Evolutionary conservation across 345 rosid genomes (phyloP).

Genomic region (Trapa bicornis): DNA sequence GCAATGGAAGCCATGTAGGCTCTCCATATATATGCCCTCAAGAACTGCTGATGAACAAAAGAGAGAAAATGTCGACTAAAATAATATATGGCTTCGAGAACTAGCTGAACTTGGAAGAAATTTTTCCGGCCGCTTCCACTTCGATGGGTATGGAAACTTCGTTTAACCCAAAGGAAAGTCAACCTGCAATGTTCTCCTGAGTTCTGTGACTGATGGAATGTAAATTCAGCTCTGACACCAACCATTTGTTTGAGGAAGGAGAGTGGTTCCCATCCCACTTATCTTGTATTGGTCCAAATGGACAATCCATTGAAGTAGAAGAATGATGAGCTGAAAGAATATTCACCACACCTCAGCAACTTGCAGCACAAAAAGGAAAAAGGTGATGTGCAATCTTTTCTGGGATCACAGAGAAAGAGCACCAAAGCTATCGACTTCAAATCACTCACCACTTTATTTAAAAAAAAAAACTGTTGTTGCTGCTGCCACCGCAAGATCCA

Average conservation of each 20-base stretch:
- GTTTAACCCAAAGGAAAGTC: conserved; percentile 3
- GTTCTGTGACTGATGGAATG: neutral
- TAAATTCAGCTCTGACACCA: neutral
- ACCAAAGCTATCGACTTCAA: conserved; percentile 2
- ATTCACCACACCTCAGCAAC: conserved; percentile 11
- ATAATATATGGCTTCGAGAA: no score
- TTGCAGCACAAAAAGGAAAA: neutral
- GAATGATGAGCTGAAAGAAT: conserved; percentile 14
- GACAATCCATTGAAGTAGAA: neutral
- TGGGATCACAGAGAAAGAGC: neutral
- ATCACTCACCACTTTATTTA: neutral
- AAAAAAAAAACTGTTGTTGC: neutral
- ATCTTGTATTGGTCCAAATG: neutral
- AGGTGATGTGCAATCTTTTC: no score
- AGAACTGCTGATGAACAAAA: neutral
- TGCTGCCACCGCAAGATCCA: neutral
- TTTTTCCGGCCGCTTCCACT: neutral
- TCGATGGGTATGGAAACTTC: neutral
- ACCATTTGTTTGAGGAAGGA: neutral
- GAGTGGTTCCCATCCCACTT: neutral
- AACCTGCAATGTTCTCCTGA: neutral
- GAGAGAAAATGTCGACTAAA: no score
- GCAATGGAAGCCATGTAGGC: neutral
- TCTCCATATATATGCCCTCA: neutral
- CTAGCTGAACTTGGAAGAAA: no score